phyloP scores from a whole-genome alignment of 2,329 filamentous ascomycete species.

The Arthrobotrys iridis region DNA sequence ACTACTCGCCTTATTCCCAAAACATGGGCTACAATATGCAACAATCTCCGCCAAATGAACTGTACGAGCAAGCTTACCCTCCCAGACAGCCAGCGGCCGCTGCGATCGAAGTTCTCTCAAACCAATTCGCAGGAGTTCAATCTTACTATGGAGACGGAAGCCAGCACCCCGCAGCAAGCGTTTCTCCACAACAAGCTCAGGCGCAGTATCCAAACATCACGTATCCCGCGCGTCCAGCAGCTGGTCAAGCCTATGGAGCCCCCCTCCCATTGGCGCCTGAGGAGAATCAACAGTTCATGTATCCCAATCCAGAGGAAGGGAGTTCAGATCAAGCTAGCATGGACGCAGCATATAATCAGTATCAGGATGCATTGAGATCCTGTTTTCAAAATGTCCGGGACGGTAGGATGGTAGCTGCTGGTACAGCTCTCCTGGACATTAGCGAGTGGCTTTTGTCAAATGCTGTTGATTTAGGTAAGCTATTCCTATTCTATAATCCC shows the following conservation, averaged over 20 bases:
- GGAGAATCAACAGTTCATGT: slow-evolving; percentile 53
- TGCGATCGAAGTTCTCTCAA: slow-evolving; percentile 59
- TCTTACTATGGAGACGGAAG: slow-evolving; percentile 57
- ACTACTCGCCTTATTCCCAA: slow-evolving; percentile 57
- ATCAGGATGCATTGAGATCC: slow-evolving; percentile 70
- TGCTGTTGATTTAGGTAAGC: slow-evolving; percentile 73
- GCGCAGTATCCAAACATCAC: slow-evolving; percentile 56
- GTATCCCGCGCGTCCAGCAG: slow-evolving; percentile 35
- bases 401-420: slow-evolving; percentile 70
- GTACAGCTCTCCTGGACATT: slow-evolving; percentile 69
- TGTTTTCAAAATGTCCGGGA: slow-evolving; percentile 78
- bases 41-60: slow-evolving; percentile 54
- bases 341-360: slow-evolving; percentile 62
- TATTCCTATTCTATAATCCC: slow-evolving; percentile 6
- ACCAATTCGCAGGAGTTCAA: slow-evolving; percentile 57
- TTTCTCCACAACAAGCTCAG: slow-evolving; percentile 55
- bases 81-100: slow-evolving; percentile 58
- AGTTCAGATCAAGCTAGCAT: slow-evolving; percentile 51
- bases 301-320: slow-evolving; percentile 45
- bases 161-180: slow-evolving; percentile 52
- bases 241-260: slow-evolving; percentile 35
- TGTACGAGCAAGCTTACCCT: slow-evolving; percentile 57
- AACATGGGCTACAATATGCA: slow-evolving; percentile 57
- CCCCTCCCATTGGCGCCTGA: slow-evolving; percentile 31
- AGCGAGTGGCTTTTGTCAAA: slow-evolving; percentile 75